Evolutionary conservation across 2,329 filamentous ascomycete species (phyloP), one percentile per base, ranked within the genome.

Genomic region (Penicillium sp.): DNA sequence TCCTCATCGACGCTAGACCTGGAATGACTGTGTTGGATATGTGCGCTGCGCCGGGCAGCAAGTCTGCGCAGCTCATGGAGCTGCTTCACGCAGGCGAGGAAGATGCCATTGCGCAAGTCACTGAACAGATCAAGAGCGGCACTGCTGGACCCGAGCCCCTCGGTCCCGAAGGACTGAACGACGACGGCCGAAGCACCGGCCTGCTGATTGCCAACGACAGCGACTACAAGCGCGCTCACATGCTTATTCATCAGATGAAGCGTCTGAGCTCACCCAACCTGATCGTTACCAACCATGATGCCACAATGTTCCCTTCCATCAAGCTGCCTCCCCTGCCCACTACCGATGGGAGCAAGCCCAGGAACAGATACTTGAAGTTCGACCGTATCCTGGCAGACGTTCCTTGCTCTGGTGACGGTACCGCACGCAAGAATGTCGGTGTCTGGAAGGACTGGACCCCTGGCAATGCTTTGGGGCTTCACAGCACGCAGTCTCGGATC

Each of bases 171-270:
- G 75, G 81, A 69, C 73, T 78, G 54, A 81, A 81, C 64, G 93
- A 97, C 68, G 86, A 91, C 70, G 94, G 94, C 62, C 84, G 94
- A 69, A 89, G 93, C 2, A 97, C 93, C 6, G 94, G 94, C 37
- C 82, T 99, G 43, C 83, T 99, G 56, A 89, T 99, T 66, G 94
- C 94, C 62, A 99, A 99, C 77, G 94, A 99, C 71, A 87, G 90
- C 68, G 94, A 99, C 75, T 97, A 97, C 81, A 95, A 93, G 81
- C 89, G 94, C 64, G 91, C 91, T 56, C 94, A 97, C 77, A 94
- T 99, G 90, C 80, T 99, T 73, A 91, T 97, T 48, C 94, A 99
- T 75, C 94, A 99, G 77, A 89, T 97, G 69, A 99, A 99, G 83
- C 89, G 94, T 61, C 83, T 99, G 50, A 96, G 93, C 62, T 97